Conservation (phyloP, 2,329 filamentous ascomycete genomes). For the Talaromyces sp. region DNA sequence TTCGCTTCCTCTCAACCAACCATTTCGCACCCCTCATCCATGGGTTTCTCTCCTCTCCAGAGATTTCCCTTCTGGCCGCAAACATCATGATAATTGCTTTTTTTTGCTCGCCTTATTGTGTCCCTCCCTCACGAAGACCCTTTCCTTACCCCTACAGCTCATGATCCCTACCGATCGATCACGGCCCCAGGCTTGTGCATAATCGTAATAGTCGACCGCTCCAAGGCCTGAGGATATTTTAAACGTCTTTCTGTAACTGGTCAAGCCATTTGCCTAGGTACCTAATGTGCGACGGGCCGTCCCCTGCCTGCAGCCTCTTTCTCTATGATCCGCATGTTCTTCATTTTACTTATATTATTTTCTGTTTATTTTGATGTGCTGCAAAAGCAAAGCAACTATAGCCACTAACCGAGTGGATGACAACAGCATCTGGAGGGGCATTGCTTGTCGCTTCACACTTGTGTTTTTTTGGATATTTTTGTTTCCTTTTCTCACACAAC, state of each 20-base stretch:
- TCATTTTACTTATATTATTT: slow-evolving; percentile 27
- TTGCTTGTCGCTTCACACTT: slow-evolving; percentile 37
- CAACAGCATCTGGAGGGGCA: slow-evolving; percentile 32
- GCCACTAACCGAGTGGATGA: slow-evolving; percentile 29
- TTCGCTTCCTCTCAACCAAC: slow-evolving; percentile 5
- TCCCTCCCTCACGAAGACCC: not conserved
- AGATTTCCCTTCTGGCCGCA: not conserved
- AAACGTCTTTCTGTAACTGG: slow-evolving; percentile 39
- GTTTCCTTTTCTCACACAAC: slow-evolving; percentile 4
- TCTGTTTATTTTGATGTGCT: not conserved
- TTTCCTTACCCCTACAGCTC: not conserved
- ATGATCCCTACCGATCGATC: slow-evolving; percentile 13
- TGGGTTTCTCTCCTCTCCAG: slow-evolving; percentile 4
- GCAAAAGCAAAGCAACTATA: slow-evolving; percentile 8
- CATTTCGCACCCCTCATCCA: slow-evolving; percentile 20
- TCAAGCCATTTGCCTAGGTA: slow-evolving; percentile 18
- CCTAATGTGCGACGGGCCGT: slow-evolving; percentile 43
- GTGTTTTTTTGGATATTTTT: slow-evolving; percentile 18
- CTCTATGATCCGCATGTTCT: slow-evolving; percentile 38
- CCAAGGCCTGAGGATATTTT: slow-evolving; percentile 26
- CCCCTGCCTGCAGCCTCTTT: slow-evolving; percentile 44
- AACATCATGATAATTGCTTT: slow-evolving; percentile 1
- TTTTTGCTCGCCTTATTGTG: not conserved
- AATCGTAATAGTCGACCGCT: slow-evolving; percentile 17
- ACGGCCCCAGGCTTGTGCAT: slow-evolving; percentile 8